Base-by-base conservation (phyloP, 768 basidiomycete genomes). In the Suillus weaverae region DNA sequence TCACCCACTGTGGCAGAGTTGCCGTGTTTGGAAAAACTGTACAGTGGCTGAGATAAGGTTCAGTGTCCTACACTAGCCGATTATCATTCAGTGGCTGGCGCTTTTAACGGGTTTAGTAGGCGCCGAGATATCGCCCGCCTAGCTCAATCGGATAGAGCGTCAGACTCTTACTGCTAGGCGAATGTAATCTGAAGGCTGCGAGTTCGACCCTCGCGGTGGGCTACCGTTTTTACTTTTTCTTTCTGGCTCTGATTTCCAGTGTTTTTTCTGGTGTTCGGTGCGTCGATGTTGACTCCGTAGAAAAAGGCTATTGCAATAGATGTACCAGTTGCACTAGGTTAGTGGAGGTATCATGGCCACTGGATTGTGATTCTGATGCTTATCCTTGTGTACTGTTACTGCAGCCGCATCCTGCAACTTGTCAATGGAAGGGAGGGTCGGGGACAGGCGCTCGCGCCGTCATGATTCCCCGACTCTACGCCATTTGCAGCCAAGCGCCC, bases 171-270 rank as follows among this genome's bases (percentile, higher is more conserved):
- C 20, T 33, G 8, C 59, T 66, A 60, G 56, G 64, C 59, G 59
- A 22, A 5, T 13, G 46, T 46, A n/a, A 89, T 89, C 88, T 89
- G 86, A 89, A 89, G 88, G 88, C 85, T 89, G 88, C 88, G 88
- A 87, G 88, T 89, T 89, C 88, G 88, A 89, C 83, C 87, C 88
- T 87, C 88, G 88, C 88, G 87, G 86, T 88, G 87, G 88, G 87
- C 87, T 88, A 86, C 22, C 54, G 10, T 33, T 64, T 76, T 76
- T 72, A 61, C 41, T n/a, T 8, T 44, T n/a, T 38, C 36, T n/a
- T n/a, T n/a, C 20, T 44, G 1, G 4, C 43, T 22, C 44, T 46
- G n/a, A 41, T 43, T 20, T 41, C 26, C 26, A 26, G 26, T 1
- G 26, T 26, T 26, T 26, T 26, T 26, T 26, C 26, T 26, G 26